These are phyloP conservation scores for Nemania sp. DNA, from an alignment of 2,329 filamentous ascomycete species.

Conservation along the genomic window DNA sequence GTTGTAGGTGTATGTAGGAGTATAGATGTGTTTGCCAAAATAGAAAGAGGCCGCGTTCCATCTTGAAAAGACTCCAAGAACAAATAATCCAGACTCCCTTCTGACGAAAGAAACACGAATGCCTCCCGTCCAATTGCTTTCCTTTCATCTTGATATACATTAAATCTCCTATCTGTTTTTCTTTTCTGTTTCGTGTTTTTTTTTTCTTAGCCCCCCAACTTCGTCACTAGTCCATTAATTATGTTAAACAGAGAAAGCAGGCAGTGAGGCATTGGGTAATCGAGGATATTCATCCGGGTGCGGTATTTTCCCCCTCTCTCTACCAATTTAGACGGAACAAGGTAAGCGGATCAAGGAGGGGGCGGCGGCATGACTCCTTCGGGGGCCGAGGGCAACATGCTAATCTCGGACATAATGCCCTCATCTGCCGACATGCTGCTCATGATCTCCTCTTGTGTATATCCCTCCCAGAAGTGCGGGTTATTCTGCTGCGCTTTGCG, in stretches of 20 bases:
- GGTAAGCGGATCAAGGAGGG: conserved; percentile 10
- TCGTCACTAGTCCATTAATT: neutral
- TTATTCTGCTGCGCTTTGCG: conserved; percentile 68
- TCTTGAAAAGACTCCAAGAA: conserved; percentile 16
- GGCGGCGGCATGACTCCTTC: conserved; percentile 37
- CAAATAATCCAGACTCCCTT: neutral
- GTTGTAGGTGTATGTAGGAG: neutral
- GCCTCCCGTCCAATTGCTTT: neutral
- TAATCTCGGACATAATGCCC: conserved; percentile 69
- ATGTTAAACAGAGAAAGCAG: neutral
- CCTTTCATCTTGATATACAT: neutral
- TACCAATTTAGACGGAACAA: neutral
- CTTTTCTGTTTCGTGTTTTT: no score
- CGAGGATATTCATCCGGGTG: neutral
- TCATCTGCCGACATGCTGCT: conserved; percentile 68
- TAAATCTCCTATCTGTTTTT: neutral
- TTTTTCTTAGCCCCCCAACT: no score
- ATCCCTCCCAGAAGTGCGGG: conserved; percentile 66
- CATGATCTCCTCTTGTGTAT: conserved; percentile 67
- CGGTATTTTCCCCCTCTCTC: neutral
- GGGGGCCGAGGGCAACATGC: conserved; percentile 51
- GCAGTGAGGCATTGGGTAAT: no score
- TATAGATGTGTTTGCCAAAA: neutral
- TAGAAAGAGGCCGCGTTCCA: conserved; percentile 5
- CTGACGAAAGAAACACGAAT: neutral